These are phyloP conservation scores for Phialophora chinensis DNA, from an alignment of 2,329 filamentous ascomycete species.

Conservation along the genomic window DNA sequence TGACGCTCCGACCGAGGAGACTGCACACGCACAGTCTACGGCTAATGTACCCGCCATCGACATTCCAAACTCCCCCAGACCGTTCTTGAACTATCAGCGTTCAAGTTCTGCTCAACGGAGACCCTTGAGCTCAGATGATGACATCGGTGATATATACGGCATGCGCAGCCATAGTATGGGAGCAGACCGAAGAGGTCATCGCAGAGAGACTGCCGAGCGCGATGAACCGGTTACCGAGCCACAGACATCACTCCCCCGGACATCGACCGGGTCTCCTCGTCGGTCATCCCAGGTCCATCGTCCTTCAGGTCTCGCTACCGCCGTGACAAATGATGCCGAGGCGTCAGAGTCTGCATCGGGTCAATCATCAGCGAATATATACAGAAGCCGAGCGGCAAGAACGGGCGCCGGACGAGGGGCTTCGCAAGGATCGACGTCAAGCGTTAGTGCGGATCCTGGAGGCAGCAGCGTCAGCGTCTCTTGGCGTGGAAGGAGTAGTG, in stretches of 20 bases:
- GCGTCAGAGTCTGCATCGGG: constrained; percentile 36
- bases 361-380: constrained; percentile 32
- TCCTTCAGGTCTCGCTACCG: constrained; percentile 25
- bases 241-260: constrained; percentile 2
- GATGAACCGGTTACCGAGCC: constrained; percentile 8
- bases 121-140: constrained; percentile 44
- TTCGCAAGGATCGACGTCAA: constrained; percentile 37
- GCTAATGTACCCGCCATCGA: constrained; percentile 53
- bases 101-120: constrained; percentile 54
- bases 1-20: constrained; percentile 47
- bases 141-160: constrained; percentile 54
- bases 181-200: constrained; percentile 37
- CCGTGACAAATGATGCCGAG: constrained; percentile 29
- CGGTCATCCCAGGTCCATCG: constrained; percentile 27
- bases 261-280: constrained; percentile 20
- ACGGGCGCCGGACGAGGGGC: constrained; percentile 27
- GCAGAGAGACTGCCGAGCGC: constrained; percentile 22
- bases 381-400: constrained; percentile 23
- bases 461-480: constrained; percentile 36
- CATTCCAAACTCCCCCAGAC: constrained; percentile 55
- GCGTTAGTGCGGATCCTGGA: constrained; percentile 33
- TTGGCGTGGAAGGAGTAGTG: constrained; percentile 35
- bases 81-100: constrained; percentile 50
- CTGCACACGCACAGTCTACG: constrained; percentile 43
- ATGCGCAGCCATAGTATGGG: constrained; percentile 56